Base-by-base conservation (phyloP, 2,329 filamentous ascomycete species). In the Stachybotrys echinatus region DNA sequence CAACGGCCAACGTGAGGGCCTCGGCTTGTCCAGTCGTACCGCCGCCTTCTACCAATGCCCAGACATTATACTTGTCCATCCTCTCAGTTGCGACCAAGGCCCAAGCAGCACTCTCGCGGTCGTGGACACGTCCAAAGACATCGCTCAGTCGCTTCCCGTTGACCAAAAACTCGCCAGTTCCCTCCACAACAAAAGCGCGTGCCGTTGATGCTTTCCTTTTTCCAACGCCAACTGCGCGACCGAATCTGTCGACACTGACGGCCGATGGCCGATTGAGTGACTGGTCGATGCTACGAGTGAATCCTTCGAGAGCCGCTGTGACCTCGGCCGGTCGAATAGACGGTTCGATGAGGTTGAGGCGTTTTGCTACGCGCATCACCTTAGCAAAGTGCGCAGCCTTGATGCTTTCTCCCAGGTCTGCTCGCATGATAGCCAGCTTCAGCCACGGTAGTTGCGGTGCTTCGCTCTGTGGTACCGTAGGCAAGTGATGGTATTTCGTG, bases 1-100 rank as follows among this genome's bases (percentile, higher is more conserved):
- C 88, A 65, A 97, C 80, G 19, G 89, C 94, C 71, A 99, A 71
- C 40, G 92, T 95, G 62, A 97, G 81, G 31, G 94, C 92, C 71
- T 99, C 94, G 7, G 94, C 92, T 71, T 99, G 95, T 3, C 94
- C 94, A 46, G 94, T 99, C 45, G 88, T 87, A 60, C 94, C 94
- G 57, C 94, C 94, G 50, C 94, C 94, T 52, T 81, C 78, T 3
- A 91, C 89, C 46, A 88, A 72, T 48, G 86, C 92, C 85, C 90
- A 99, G 4, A 96, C 83, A 63, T 99, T 99, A 76, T 99, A 99
- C 70, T 96, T 97, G 76, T 96, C 91, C 56, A 95, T 71, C 55
- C 94, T 79, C 42, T 87, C 77, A 21, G 91, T 95, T 46, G 84
- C 80, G 62, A 92, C 90, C 62, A 99, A 71, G 7, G 92, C 84